Base-by-base conservation (phyloP, 73 alveolate species). In the Blepharisma stoltei region DNA sequence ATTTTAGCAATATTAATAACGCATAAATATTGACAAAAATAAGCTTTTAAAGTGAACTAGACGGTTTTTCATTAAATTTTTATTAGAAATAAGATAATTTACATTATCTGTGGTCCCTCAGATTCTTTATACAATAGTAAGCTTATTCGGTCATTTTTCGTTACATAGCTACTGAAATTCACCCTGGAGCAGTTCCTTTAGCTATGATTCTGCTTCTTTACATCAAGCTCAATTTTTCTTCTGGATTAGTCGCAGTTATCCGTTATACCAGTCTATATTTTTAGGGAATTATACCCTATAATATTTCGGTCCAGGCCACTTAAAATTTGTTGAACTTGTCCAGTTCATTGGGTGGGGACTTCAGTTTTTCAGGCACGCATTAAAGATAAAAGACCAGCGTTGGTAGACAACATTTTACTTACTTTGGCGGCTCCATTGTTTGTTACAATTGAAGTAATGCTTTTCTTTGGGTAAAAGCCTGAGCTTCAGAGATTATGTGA, bases 401-500 rank as follows among this genome's bases (percentile, higher is more conserved):
- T 80, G 66, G 14, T 52, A 7, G 37, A 54, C 8, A 80, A 80
- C 45, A 6, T 80, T 23, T 18, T 53, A 2, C 21, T 60, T 0
- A 73, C 81, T 5, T n/a, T 71, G 6, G 87, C 78, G 3, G 87
- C 87, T 45, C 87, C 87, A 6, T 54, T 43, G 25, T 80, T 80
- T 38, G 87, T 80, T 18, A 71, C 45, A 1, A 55, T 80, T n/a
- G 87, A 80, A 70, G 48, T 70, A 25, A n/a, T 60, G 38, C 2
- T 60, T n/a, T 14, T 60, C 18, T 60, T 60, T 25, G 73, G 73
- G 46, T 60, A 60, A 0, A 60, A 60, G 73, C 46, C 73, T 20
- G 18, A 60, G 18, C 73, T 60, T 2, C 73, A 60, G 0, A 25
- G 23, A 9, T 4, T 60, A 20, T 25, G 14, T 2, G 46, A 60